Percentiles rank a stretch among this genome's conserved stretches.
Conservation (phyloP, 1,139 yeast species). For the Yamadazyma triangularis region DNA sequence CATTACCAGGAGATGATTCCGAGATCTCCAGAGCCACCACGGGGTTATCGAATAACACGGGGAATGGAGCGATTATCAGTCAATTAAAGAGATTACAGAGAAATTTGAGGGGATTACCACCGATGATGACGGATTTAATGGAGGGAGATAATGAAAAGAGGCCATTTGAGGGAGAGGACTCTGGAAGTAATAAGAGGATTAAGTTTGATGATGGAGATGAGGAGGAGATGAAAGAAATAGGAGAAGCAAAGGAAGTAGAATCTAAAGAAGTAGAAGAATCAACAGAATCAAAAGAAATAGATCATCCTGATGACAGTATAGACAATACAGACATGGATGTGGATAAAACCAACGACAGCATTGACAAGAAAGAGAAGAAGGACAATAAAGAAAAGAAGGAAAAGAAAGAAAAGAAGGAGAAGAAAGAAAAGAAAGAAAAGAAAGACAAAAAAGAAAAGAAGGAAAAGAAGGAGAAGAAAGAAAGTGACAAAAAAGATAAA, state of each 20-base stretch:
- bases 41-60: slow-evolving; percentile 22
- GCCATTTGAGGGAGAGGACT: slow-evolving; percentile 18
- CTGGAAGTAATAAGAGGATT: slow-evolving; percentile 13
- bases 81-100: slow-evolving; percentile 67
- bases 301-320: slow-evolving; percentile 6
- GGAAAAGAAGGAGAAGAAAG: slow-evolving; percentile 18
- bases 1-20: slow-evolving; percentile 14
- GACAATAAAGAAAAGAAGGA: slow-evolving; percentile 13
- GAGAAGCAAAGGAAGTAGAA: slow-evolving; percentile 3
- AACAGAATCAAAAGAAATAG: slow-evolving; percentile 2
- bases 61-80: slow-evolving; percentile 38
- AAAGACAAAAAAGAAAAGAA: slow-evolving; percentile 12
- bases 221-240: too few relatives aligned
- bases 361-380: slow-evolving; percentile 13
- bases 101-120: slow-evolving; percentile 72
- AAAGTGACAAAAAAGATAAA: too few relatives aligned
- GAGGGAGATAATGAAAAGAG: slow-evolving; percentile 18
- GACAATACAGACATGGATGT: slow-evolving; percentile 13
- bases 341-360: slow-evolving; percentile 9
- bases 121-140: slow-evolving; percentile 16
- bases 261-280: slow-evolving; percentile 6
- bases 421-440: slow-evolving; percentile 13
- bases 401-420: slow-evolving; percentile 7
- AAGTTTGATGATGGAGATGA: slow-evolving; percentile 17
- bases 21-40: slow-evolving; percentile 8